Base-by-base conservation (phyloP, 2,329 filamentous ascomycete species). In the Trichophyton equinum region DNA sequence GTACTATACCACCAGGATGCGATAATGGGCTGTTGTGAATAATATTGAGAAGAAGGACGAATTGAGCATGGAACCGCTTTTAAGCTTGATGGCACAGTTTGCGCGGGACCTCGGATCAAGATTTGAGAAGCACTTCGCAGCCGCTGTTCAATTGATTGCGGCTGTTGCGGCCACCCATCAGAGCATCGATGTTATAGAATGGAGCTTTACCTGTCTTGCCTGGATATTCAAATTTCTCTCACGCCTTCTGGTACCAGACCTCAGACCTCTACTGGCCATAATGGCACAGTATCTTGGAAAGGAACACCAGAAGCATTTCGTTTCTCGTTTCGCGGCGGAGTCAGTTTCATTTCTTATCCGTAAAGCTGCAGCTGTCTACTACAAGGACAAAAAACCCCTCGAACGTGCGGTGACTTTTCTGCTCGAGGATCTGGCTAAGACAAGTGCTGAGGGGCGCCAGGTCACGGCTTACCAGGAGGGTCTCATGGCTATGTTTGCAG, bases 191-290 rank as follows among this genome's bases (percentile, higher is more conserved):
- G 91, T 95, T n/a, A 89, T 97, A 58, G 94, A 99, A 76, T 97
- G 92, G 91, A 92, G 89, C 58, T 99, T 99, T 75, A 90, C 87
- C 11, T 91, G 89, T 67, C 79, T 99, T 61, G 91, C 94, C 53
- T 99, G 95, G 79, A 79, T 97, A 46, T 96, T 99, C 82, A 99
- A 99, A 72, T 97, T 97, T 70, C 82, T 99, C 4, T 95, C 91
- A 1, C 85, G 89, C 65, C 81, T 97, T 0, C 76, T 99, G 22
- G 88, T 94, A 0, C 87, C 90, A 3, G 89, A 99, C 70, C 76
- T 99, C 64, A 81, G 88, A 64, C 90, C 92, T 55, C 86, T 95
- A 1, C 91, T 90, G 70, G 83, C 89, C 69, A 83, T 94, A 59
- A 84, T 99, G 77, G 82, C 88, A 0, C 87, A 91, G 2, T 81